Evolutionary conservation across 2,329 filamentous ascomycete species (phyloP).

Genomic region (Cladophialophora carrionii): DNA sequence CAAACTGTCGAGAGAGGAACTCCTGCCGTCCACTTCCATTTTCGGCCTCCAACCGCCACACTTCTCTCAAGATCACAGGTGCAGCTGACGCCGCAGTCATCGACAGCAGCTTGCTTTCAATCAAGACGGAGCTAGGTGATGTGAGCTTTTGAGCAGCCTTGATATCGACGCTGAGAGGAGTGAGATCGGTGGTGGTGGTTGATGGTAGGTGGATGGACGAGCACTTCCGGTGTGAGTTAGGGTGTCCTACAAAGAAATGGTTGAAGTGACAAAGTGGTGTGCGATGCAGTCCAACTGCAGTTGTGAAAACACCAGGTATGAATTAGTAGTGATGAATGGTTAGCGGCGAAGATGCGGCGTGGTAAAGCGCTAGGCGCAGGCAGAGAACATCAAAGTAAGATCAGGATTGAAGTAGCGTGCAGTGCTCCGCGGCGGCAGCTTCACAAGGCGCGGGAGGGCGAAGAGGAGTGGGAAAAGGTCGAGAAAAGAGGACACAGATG

Average conservation of each 20-base stretch:
- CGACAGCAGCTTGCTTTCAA: conserved; percentile 3
- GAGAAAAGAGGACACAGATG: conserved; percentile 27
- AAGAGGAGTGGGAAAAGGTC: conserved; percentile 31
- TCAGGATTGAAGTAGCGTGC: conserved; percentile 7
- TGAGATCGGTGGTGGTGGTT: not conserved
- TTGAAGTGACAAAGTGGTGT: conserved; percentile 7
- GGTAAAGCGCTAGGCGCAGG: conserved; percentile 16
- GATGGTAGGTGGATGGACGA: conserved; percentile 1
- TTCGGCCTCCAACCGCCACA: conserved; percentile 14
- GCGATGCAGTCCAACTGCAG: not conserved
- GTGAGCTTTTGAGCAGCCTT: not conserved
- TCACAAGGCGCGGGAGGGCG: conserved; percentile 20
- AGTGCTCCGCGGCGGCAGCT: not conserved
- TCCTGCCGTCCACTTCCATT: conserved; percentile 36
- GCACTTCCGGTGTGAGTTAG: conserved; percentile 10
- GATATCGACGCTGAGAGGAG: not conserved
- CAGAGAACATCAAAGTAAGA: conserved; percentile 27
- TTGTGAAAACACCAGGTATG: conserved; percentile 16
- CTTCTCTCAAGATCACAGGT: conserved; percentile 1
- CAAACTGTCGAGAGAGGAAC: conserved; percentile 38
- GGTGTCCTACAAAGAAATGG: conserved; percentile 10
- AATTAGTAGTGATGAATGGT: conserved; percentile 12
- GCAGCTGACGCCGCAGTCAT: conserved; percentile 9
- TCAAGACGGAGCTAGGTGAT: not conserved
- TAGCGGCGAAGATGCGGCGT: conserved; percentile 21